Evolutionary conservation across 163 green algal species (phyloP), one percentile per base, ranked within the genome.

Genomic region (Coccomyxa subellipsoidea): DNA sequence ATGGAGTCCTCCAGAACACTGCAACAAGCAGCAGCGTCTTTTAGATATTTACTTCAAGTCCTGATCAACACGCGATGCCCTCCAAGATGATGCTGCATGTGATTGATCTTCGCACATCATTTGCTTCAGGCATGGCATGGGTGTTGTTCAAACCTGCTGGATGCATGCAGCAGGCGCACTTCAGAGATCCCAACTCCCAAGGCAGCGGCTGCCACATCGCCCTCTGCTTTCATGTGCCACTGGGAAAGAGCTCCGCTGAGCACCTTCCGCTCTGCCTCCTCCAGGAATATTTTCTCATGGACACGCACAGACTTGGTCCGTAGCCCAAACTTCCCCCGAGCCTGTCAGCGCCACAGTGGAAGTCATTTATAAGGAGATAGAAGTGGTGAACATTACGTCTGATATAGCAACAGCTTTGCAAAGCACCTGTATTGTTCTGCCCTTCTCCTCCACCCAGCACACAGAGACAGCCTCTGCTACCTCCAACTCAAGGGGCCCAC

Each of bases 231-330:
- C 25, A 27, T 76, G 38, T 82, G 77, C 82, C 82, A 85, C 31
- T 83, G 69, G 0, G 38, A 66, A 69, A 85, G 69, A 8, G 82
- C 77, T 37, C 38, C 82, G 35, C 82, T 77, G 37, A 85, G 77
- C n/a, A 85, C 66, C 40, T 83, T 39, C 77, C 72, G 39, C 82
- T 85, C 82, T 32, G 82, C 82, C 34, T 85, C 82, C 69, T 66
- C 39, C 31, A 85, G 54, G 31, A 85, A 83, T 7, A 73, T 54
- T 54, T 76, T 37, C 37, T 79, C 38, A 7, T 76, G 27, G 25
- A 85, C 81, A 5, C 32, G 32, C 27, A 85, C 82, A 32, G 76
- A 39, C 38, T 77, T 70, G 29, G 10, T 85, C 9, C 77, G 47
- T 39, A 83, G 38, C 38, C 79, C 73, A 75, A 71, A 77, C 54